A percentile compares a stretch with the other conserved stretches of the same genome.
phyloP scores from a whole-genome alignment of 2,329 filamentous ascomycete species.

The Pseudomassariella vexata region DNA sequence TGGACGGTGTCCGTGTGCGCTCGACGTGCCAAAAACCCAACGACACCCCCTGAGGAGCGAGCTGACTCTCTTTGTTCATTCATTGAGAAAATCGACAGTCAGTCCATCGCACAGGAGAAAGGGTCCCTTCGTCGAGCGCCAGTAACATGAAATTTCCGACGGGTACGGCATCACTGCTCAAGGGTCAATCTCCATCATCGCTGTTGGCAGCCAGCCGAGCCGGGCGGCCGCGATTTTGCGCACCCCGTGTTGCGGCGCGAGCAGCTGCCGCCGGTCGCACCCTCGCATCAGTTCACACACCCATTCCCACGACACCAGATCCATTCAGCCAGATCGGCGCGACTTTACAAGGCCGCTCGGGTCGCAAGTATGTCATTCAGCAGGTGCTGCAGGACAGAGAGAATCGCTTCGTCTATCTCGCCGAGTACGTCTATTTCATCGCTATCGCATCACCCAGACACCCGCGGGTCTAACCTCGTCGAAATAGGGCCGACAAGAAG shows the following conservation, averaged over 20 bases:
- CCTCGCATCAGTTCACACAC: conserved; percentile 1
- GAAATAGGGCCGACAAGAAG: conserved; percentile 21
- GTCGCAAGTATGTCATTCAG: conserved; percentile 24
- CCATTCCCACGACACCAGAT: neutral
- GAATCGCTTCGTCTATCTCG: conserved; percentile 27
- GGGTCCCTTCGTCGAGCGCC: neutral
- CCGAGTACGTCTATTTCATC: conserved; percentile 18
- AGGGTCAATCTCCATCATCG: neutral
- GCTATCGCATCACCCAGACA: neutral
- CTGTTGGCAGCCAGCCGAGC: neutral
- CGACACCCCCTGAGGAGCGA: neutral
- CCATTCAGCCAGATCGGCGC: conserved; percentile 5
- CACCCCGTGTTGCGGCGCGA: neutral
- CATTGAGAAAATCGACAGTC: neutral
- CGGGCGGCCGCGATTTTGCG: neutral
- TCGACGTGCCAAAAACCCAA: conserved; percentile 1
- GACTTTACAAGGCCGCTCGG: conserved; percentile 14
- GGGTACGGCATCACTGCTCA: conserved; percentile 2
- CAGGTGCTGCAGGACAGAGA: conserved; percentile 28
- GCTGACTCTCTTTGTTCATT: neutral
- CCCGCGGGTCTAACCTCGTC: conserved; percentile 6
- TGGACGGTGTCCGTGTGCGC: neutral
- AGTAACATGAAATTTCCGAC: conserved; percentile 6
- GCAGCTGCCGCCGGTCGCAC: neutral
- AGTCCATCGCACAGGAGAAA: neutral